phyloP scores from a whole-genome alignment of 805 yeast genomes.

The Starmerella tilneyi region DNA sequence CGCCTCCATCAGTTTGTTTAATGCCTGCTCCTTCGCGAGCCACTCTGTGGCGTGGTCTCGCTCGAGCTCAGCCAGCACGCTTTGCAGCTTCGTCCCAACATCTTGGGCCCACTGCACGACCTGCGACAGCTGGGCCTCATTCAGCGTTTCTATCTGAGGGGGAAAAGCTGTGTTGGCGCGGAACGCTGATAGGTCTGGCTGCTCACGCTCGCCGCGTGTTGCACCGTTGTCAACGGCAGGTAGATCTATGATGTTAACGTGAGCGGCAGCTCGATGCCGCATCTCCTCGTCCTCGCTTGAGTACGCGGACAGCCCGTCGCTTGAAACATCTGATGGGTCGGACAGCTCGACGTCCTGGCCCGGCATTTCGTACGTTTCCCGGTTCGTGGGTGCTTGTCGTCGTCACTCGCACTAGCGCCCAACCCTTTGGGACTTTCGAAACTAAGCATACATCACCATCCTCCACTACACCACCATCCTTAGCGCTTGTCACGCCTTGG shows the following conservation, averaged over 20 bases:
- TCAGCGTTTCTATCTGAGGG: constrained; percentile 6
- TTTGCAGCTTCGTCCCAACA: constrained; percentile 24
- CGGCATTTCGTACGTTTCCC: not conserved
- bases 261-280: constrained; percentile 5
- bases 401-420: no score
- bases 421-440: not conserved
- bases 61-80: constrained; percentile 23
- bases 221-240: constrained; percentile 10
- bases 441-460: not conserved
- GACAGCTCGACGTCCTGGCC: constrained; percentile 4
- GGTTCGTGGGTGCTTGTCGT: not conserved
- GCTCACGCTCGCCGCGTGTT: constrained; percentile 5
- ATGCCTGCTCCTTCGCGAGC: constrained; percentile 31
- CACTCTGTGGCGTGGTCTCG: constrained; percentile 24
- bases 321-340: constrained; percentile 11
- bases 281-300: constrained; percentile 7
- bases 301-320: constrained; percentile 6
- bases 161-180: constrained; percentile 8
- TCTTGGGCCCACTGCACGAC: constrained; percentile 30
- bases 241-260: constrained; percentile 11
- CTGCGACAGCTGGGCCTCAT: constrained; percentile 14
- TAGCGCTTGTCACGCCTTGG: no score
- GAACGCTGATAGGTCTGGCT: constrained; percentile 13
- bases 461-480: not conserved
- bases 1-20: constrained; percentile 27